Evolutionary conservation across 2,329 filamentous ascomycete species (phyloP).

Genomic region (Cladophialophora chaetospira): DNA sequence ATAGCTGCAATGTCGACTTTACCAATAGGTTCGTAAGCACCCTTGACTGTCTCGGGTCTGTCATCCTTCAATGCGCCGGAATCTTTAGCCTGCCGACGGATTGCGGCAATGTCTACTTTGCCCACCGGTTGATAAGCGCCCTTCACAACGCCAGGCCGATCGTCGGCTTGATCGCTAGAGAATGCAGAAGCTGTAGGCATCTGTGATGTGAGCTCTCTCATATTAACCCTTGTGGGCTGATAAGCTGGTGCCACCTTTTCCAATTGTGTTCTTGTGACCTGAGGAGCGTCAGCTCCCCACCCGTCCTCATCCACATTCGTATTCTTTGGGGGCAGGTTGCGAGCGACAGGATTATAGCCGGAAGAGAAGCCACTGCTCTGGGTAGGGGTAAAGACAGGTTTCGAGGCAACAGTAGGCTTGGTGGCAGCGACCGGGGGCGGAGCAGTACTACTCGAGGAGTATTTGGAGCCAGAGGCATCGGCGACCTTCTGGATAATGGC

Average conservation of each 20-base stretch:
- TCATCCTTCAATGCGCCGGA: conserved; percentile 63
- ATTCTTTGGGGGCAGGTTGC: conserved; percentile 49
- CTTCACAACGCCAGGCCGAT: conserved; percentile 67
- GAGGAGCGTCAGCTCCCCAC: conserved; percentile 94
- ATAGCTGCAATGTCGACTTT: conserved; percentile 98
- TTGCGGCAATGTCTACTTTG: conserved; percentile 94
- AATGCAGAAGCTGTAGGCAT: conserved; percentile 65
- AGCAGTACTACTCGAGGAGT: conserved; percentile 69
- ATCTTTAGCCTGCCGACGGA: conserved; percentile 73
- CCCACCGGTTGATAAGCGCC: conserved; percentile 92
- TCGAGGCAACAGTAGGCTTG: conserved; percentile 68
- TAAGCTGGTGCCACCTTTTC: conserved; percentile 93
- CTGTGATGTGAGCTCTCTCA: conserved; percentile 78
- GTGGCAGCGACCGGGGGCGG: conserved; percentile 57
- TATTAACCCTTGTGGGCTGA: conserved; percentile 92
- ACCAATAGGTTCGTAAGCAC: conserved; percentile 89
- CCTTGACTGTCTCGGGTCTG: conserved; percentile 81
- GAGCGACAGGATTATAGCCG: conserved; percentile 67
- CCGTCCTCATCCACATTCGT: conserved; percentile 72
- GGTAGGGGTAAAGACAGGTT: conserved; percentile 89
- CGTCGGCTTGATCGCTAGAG: conserved; percentile 51
- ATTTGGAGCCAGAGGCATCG: conserved; percentile 93
- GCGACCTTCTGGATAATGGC: conserved; percentile 89
- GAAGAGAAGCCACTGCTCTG: conserved; percentile 55
- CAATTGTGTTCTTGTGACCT: conserved; percentile 78